Base-by-base conservation (phyloP, 2,329 filamentous ascomycete species). In the Fusarium abutilonis region DNA sequence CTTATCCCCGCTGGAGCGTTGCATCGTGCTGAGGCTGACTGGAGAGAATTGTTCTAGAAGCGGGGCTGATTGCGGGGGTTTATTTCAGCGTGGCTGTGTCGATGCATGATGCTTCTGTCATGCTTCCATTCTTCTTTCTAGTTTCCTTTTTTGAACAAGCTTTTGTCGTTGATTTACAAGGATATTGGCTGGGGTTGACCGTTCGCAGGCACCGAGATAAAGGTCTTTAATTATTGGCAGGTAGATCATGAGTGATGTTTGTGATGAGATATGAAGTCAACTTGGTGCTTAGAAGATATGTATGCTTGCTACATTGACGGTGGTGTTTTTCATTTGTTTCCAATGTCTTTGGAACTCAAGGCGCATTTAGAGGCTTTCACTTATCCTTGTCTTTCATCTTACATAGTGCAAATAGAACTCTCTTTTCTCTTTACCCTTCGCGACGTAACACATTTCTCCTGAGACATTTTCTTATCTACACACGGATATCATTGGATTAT, bases 1-100 rank as follows among this genome's bases (percentile, higher is more conserved):
- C 63, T 38, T 57, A 34, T 46, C 55, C 48, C 48, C 51, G 62
- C 51, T 46, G 21, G 51, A 39, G 10, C 19, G 41, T 52, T 52
- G 39, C 58, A 49, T 64, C 39, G 43, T 32, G 64, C 53, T 63
- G 63, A 67, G 69, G 69, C 61, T 70, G 64, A 68, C 57, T 58
- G 65, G 67, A 66, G 67, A 70, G 71, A 73, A 74, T 69, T 69
- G 68, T 74, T 74, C 72, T 71, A 68, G 72, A 74, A 74, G 71
- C 60, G 60, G 58, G 57, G 61, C 51, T 40, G 40, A 48, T 34
- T 66, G 63, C 60, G 54, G 63, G 63, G 23, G 63, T 49, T 66
- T 41, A 23, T 53, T 46, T 52, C 46, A 63, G 55, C 54, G 62
- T 54, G 52, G 49, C 64, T 64, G 57, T 52, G 54, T 60, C 29